Evolutionary conservation across 176 grass and related monocot species (phyloP).

Genomic region (bread wheat (Triticum aestivum)): IWGSC_CS_RefSeq_v2.1 NC_057804.1:486452419-486452918

Average conservation of each 20-base stretch:
- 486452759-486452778: background rate
- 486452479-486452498: background rate
- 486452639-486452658: background rate
- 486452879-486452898: constrained; percentile 10
- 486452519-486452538: background rate
- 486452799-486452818: constrained; percentile 34
- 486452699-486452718: background rate
- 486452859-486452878: constrained; percentile 11
- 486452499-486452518: constrained; percentile 1
- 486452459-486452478: background rate
- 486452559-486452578: background rate
- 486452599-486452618: constrained; percentile 4
- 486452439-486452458: no score
- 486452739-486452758: background rate
- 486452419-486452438: no score
- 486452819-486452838: constrained; percentile 12
- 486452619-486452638: background rate
- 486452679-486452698: background rate
- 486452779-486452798: background rate
- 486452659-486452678: background rate
- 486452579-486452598: background rate
- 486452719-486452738: background rate
- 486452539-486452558: background rate
- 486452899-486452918: background rate
- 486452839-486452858: constrained; percentile 8